Evolutionary conservation across 768 basidiomycete species (phyloP).

Genomic region (Boletus sensibilis): DNA sequence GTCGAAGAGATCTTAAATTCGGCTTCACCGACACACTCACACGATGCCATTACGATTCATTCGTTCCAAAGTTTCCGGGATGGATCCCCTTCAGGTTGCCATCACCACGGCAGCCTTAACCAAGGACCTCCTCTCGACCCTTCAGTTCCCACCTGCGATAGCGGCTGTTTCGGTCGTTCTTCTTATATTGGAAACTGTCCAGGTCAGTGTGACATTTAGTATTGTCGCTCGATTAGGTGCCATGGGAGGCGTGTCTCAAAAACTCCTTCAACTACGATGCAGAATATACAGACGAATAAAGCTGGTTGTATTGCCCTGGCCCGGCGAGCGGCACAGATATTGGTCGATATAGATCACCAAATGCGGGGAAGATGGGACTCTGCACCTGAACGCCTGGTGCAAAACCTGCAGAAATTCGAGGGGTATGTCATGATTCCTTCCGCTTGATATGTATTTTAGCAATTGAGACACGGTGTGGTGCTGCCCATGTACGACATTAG

Average conservation of each 20-base stretch:
- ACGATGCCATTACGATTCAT: constrained; percentile 32
- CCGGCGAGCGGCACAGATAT: constrained; percentile 40
- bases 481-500: constrained; percentile 21
- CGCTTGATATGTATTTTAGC: background rate
- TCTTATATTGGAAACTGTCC: constrained; percentile 45
- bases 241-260: background rate
- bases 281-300: constrained; percentile 39
- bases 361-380: constrained; percentile 46
- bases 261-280: background rate
- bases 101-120: constrained; percentile 30
- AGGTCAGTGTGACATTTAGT: constrained; percentile 30
- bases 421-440: constrained; percentile 27
- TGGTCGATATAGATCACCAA: constrained; percentile 44
- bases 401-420: constrained; percentile 43
- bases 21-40: too few relatives aligned
- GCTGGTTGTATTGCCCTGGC: constrained; percentile 40
- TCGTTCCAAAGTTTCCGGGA: constrained; percentile 25
- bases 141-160: constrained; percentile 43
- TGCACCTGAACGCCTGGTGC: constrained; percentile 40
- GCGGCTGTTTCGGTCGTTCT: constrained; percentile 42
- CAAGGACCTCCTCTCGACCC: constrained; percentile 33
- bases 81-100: constrained; percentile 32
- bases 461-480: background rate
- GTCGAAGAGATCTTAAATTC: background rate
- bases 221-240: background rate